These are phyloP conservation scores for Triticum monococcum DNA, from an alignment of 176 grass and related monocot genomes.

Conservation along the genomic window DNA sequence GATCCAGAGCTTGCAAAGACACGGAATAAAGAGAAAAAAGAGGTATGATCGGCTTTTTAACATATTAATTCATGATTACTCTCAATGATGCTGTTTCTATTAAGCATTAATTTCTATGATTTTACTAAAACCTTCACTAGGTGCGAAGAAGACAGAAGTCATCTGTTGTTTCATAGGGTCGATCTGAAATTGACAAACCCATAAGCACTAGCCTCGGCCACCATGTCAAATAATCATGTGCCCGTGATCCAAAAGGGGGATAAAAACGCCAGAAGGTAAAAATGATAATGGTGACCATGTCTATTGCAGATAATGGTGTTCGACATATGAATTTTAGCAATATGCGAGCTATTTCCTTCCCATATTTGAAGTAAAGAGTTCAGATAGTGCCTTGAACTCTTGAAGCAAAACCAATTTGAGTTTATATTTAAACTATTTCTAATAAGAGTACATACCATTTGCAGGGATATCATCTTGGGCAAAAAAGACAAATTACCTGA, in stretches of 20 bases:
- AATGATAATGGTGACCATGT: background rate
- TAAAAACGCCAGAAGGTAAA: background rate
- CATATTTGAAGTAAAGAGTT: background rate
- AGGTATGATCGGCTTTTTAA: background rate
- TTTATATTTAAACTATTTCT: background rate
- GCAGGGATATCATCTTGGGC: background rate
- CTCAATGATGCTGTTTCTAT: background rate
- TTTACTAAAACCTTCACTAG: background rate
- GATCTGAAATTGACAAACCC: background rate
- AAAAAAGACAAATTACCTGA: background rate
- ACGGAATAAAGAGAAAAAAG: background rate
- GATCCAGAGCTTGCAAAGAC: background rate
- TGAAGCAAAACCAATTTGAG: background rate
- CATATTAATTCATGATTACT: background rate
- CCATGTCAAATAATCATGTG: background rate
- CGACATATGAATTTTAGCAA: background rate
- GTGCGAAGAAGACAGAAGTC: background rate
- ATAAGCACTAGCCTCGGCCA: background rate
- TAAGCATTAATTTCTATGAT: background rate
- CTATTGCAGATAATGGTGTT: background rate
- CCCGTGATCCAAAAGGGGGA: background rate
- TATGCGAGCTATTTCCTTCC: background rate
- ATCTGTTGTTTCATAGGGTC: background rate
- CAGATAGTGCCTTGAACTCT: background rate
- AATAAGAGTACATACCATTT: background rate